Evolutionary conservation across 2,329 filamentous ascomycete species (phyloP), one percentile per base, ranked within the genome.

Genomic region (Pyrenophora tritici-repentis): DNA sequence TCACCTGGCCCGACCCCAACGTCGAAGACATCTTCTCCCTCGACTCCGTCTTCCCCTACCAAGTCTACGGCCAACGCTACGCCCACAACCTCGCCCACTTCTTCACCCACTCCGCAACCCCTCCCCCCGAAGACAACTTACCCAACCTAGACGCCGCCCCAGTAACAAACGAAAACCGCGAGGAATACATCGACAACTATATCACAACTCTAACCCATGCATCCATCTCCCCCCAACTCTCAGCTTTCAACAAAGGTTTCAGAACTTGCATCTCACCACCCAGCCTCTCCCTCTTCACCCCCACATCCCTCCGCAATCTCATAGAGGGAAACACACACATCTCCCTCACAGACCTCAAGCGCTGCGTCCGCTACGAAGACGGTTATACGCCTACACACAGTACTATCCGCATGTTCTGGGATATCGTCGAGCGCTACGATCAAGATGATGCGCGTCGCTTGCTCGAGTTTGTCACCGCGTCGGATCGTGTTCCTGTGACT

Each of bases 391-490:
- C 85, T 0, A 79, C 78, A 0, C 87, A 94, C 59, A 83, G 79
- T 12, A 84, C 87, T 1, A 85, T 99, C 35, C 77, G 79, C 18
- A 84, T 89, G 61, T 97, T 99, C 71, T 99, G 94, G 94, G 80
- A 80, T 10, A 82, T 97, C 6, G 88, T 96, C 1, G 82, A 82
- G 58, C 73, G 71, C 31, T 94, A 84, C 67, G 81, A 85, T 52
- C 80, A 87, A 13, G 79, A 82, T 37, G 88, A 92, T 79, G 88
- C 88, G 73, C 83, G 86, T 44, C 85, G 84, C 63, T 76, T 99
- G 29, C 80, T 99, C 26, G 91, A 97, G 71, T 99, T 99, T 66
- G 92, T 99, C 24, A 99, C 94, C 12, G 93, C 93, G 0, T 93
- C 87, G 63, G 92, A 97, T 67, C 83, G 94, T 2, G 84, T 97